These are phyloP conservation scores for Spiraea crenata DNA, from an alignment of 331 rosid genomes.

Conservation along the genomic window DNA sequence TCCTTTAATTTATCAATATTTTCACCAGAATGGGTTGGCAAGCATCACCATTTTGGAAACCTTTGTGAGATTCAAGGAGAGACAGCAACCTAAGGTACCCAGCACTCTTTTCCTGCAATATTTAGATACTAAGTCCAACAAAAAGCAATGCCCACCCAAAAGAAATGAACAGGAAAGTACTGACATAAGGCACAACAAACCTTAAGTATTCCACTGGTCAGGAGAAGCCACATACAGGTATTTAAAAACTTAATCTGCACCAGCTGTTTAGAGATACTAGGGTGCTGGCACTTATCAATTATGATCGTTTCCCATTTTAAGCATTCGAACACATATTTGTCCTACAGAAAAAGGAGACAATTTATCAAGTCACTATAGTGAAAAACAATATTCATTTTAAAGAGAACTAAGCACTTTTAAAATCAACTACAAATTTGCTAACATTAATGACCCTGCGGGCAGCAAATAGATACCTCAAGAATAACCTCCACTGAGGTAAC, in stretches of 20 bases:
- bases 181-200: slow-evolving; percentile 37
- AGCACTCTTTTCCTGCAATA: slow-evolving; percentile 56
- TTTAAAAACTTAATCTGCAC: slow-evolving; percentile 40
- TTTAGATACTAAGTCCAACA: slow-evolving; percentile 28
- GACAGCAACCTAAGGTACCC: slow-evolving; percentile 47
- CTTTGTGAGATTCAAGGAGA: slow-evolving; percentile 38
- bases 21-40: slow-evolving; percentile 35
- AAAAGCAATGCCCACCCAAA: not conserved
- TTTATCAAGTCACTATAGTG: not conserved
- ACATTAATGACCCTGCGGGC: slow-evolving; percentile 8
- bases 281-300: slow-evolving; percentile 54
- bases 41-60: slow-evolving; percentile 24
- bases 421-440: not conserved
- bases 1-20: slow-evolving; percentile 52
- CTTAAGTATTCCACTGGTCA: slow-evolving; percentile 48
- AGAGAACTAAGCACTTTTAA: slow-evolving; percentile 4
- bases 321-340: slow-evolving; percentile 39
- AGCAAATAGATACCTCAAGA: slow-evolving; percentile 45
- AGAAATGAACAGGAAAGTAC: slow-evolving; percentile 13
- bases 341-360: slow-evolving; percentile 39
- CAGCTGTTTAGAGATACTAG: slow-evolving; percentile 35
- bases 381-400: not conserved
- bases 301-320: slow-evolving; percentile 59
- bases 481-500: slow-evolving; percentile 47
- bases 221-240: slow-evolving; percentile 52